Conservation (phyloP, 225 moss, liverwort and hornwort genomes). For the Anthoceros angustus region DNA sequence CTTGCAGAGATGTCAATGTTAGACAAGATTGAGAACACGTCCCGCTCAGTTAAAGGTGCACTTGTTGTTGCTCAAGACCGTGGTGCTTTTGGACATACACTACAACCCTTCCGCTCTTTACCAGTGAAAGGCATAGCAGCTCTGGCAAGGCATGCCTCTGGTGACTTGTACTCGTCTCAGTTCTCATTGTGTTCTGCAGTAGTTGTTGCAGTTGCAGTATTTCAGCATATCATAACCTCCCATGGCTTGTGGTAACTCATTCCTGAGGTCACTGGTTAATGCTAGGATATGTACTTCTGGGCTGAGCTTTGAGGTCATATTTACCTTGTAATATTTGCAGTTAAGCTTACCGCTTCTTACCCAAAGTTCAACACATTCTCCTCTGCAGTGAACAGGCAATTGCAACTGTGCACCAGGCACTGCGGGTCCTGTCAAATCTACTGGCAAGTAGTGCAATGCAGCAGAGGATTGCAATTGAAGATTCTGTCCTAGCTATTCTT, state of each 20-base stretch:
- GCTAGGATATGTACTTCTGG: too few species aligned
- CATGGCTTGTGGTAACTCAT: too few species aligned
- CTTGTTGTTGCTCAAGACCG: slow-evolving; percentile 87
- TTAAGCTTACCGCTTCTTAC: too few species aligned
- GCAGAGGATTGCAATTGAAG: slow-evolving; percentile 81
- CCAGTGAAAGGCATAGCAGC: slow-evolving; percentile 79
- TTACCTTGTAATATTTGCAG: too few species aligned
- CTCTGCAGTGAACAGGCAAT: slow-evolving; percentile 86
- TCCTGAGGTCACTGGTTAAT: too few species aligned
- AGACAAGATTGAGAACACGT: slow-evolving; percentile 88
- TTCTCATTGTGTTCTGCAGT: background rate
- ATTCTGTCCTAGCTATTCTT: slow-evolving; percentile 73
- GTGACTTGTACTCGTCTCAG: background rate
- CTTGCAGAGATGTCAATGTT: slow-evolving; percentile 54
- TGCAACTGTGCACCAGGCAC: slow-evolving; percentile 67
- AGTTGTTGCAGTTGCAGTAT: background rate
- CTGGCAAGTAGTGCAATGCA: slow-evolving; percentile 68
- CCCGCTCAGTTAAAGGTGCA: slow-evolving; percentile 87
- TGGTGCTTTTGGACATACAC: slow-evolving; percentile 76
- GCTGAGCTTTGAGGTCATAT: too few species aligned
- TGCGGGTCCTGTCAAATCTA: slow-evolving; percentile 71
- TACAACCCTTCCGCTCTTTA: slow-evolving; percentile 82
- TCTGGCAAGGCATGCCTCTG: slow-evolving; percentile 54
- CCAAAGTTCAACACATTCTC: background rate
- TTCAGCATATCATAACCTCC: too few species aligned